These are phyloP conservation scores for Protomyces macrosporus DNA, from an alignment of 1,139 yeast genomes.

Conservation along the genomic window DNA sequence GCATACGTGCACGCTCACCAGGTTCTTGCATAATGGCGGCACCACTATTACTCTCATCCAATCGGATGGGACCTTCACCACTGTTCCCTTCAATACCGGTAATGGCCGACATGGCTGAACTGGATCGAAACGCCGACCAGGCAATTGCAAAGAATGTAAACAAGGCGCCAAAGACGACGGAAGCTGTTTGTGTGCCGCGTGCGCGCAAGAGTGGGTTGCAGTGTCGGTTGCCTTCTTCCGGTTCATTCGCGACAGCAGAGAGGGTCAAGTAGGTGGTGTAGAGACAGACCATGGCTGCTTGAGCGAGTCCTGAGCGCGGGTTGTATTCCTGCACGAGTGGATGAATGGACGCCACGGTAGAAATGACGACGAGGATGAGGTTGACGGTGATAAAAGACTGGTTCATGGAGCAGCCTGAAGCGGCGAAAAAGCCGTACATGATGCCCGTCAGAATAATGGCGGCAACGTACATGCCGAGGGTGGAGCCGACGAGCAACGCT, in stretches of 20 bases:
- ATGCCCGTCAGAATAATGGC: slow-evolving; percentile 65
- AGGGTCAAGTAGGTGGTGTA: slow-evolving; percentile 88
- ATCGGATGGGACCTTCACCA: slow-evolving; percentile 11
- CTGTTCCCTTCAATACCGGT: slow-evolving; percentile 6
- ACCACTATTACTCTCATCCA: slow-evolving; percentile 34
- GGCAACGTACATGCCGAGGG: slow-evolving; percentile 73
- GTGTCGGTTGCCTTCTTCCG: slow-evolving; percentile 63
- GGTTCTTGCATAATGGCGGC: slow-evolving; percentile 50
- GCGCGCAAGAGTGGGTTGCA: slow-evolving; percentile 92
- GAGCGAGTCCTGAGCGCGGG: slow-evolving; percentile 95
- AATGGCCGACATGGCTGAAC: slow-evolving; percentile 48
- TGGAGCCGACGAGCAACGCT: slow-evolving; percentile 74
- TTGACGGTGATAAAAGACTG: slow-evolving; percentile 80
- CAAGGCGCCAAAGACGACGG: slow-evolving; percentile 82
- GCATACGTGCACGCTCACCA: slow-evolving; percentile 60
- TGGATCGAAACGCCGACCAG: slow-evolving; percentile 95
- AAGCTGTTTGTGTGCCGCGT: slow-evolving; percentile 81
- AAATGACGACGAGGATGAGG: slow-evolving; percentile 55
- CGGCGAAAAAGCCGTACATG: slow-evolving; percentile 77
- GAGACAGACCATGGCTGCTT: slow-evolving; percentile 89
- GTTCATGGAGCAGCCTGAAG: slow-evolving; percentile 83
- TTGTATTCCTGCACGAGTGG: slow-evolving; percentile 86
- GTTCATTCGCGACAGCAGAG: slow-evolving; percentile 94
- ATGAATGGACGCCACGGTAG: slow-evolving; percentile 67
- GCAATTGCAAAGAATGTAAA: slow-evolving; percentile 95